A percentile compares a stretch with the other conserved stretches of the same genome.
Evolutionary conservation across 2,329 filamentous ascomycete species (phyloP).

Genomic region (Cladorrhinum sp.): DNA sequence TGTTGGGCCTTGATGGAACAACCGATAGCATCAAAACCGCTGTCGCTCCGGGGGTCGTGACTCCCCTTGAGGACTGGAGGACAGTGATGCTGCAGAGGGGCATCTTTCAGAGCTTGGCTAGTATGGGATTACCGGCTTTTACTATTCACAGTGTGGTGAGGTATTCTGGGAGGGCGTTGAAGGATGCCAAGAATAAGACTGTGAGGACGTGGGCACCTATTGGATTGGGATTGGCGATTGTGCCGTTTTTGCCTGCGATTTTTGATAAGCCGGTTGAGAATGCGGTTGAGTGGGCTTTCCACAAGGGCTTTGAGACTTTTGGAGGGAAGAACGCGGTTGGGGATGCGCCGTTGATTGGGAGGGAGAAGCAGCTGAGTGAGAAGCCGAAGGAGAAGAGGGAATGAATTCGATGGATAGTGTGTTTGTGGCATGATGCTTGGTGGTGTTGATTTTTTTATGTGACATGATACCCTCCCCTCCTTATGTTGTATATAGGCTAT

Average conservation of each 20-base stretch:
- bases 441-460: not conserved
- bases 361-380: slow-evolving; percentile 44
- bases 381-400: slow-evolving; percentile 42
- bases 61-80: slow-evolving; percentile 83
- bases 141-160: slow-evolving; percentile 91
- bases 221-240: slow-evolving; percentile 71
- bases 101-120: slow-evolving; percentile 85
- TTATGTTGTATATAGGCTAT: not conserved
- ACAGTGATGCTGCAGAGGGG: slow-evolving; percentile 88
- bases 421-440: no score
- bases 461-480: slow-evolving; percentile 5
- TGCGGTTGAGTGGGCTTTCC: slow-evolving; percentile 86
- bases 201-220: slow-evolving; percentile 87
- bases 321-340: slow-evolving; percentile 62
- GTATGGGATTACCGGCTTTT: slow-evolving; percentile 90
- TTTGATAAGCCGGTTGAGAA: slow-evolving; percentile 93
- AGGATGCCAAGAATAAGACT: slow-evolving; percentile 70
- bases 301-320: slow-evolving; percentile 71
- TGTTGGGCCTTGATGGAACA: slow-evolving; percentile 38
- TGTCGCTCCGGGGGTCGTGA: slow-evolving; percentile 40
- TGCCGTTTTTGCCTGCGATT: slow-evolving; percentile 77
- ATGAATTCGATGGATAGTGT: slow-evolving; percentile 40
- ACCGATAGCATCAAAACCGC: slow-evolving; percentile 15
- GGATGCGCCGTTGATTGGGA: slow-evolving; percentile 51
- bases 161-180: slow-evolving; percentile 85